Percentiles rank a stretch among this genome's conserved stretches.
Evolutionary conservation across 73 alveolate species (phyloP).

Genomic region (Paramecium bursaria): DNA sequence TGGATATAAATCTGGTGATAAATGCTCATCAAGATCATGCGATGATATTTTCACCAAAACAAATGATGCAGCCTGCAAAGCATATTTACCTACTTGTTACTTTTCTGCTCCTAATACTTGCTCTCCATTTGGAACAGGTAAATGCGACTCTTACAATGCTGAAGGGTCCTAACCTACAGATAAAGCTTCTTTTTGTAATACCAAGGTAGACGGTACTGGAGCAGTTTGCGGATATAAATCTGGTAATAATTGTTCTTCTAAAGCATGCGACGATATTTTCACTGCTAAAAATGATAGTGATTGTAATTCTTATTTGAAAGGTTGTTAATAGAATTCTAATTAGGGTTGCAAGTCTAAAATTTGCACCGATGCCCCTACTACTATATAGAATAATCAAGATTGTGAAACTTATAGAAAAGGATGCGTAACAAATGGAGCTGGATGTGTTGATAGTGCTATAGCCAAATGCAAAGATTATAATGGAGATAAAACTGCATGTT

Average conservation of each 20-base stretch:
- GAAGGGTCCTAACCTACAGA: background rate
- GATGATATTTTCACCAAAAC: no score
- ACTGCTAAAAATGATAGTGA: no score
- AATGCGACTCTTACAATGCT: background rate
- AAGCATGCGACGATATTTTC: no score
- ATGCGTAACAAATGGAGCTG: slow-evolving; percentile 29
- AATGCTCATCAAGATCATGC: no score
- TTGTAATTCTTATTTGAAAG: background rate
- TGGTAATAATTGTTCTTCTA: no score
- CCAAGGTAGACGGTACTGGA: no score
- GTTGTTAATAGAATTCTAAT: no score
- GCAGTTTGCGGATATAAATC: no score
- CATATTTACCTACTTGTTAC: slow-evolving; percentile 6
- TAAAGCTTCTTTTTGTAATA: background rate
- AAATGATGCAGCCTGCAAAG: background rate
- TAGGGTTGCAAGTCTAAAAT: no score
- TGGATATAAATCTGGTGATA: no score
- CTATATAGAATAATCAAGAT: background rate
- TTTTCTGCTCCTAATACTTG: background rate
- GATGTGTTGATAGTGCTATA: background rate
- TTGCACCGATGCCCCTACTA: no score
- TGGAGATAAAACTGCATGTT: background rate
- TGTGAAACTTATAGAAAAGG: slow-evolving; percentile 11
- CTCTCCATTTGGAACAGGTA: background rate
- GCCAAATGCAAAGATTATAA: background rate